A percentile compares a stretch with the other conserved stretches of the same genome.
These are phyloP conservation scores for Hydnum rufescens DNA, from an alignment of 768 basidiomycete genomes.

Conservation along the genomic window DNA sequence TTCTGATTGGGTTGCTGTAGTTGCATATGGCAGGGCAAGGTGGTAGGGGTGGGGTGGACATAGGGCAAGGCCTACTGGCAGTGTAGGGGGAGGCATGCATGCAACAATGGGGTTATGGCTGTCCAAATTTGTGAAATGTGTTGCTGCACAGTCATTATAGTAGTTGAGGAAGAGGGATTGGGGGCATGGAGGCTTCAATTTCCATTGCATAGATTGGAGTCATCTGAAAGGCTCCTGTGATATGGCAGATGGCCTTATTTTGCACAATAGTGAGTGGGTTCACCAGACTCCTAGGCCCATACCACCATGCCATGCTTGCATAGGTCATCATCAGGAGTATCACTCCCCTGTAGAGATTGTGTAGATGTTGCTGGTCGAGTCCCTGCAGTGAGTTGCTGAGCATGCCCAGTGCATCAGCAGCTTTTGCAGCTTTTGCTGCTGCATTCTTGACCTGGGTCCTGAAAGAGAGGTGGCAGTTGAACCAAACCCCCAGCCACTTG, in stretches of 20 bases:
- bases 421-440: conserved; percentile 14
- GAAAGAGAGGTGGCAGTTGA: conserved; percentile 20
- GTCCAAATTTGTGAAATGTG: conserved; percentile 4
- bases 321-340: conserved; percentile 20
- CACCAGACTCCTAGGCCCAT: conserved; percentile 11
- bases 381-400: conserved; percentile 20
- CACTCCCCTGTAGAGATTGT: conserved; percentile 16
- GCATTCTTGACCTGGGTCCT: conserved; percentile 16
- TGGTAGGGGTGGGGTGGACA: too few species aligned
- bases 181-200: conserved; percentile 19
- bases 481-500: conserved; percentile 20
- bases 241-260: conserved; percentile 15
- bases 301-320: conserved; percentile 20
- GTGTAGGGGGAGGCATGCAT: too few species aligned
- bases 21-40: too few species aligned
- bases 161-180: conserved; percentile 11
- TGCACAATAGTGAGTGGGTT: conserved; percentile 16
- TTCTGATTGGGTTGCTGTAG: too few species aligned
- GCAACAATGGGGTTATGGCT: too few species aligned
- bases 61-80: too few species aligned
- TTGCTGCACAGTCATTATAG: background rate
- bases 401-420: conserved; percentile 16
- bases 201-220: conserved; percentile 18
- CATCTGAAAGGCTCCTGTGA: conserved; percentile 20
- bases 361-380: conserved; percentile 16